These are phyloP conservation scores for Mortierella antarctica DNA, from an alignment of 192 early-diverging fungal genomes.

Conservation along the genomic window DNA sequence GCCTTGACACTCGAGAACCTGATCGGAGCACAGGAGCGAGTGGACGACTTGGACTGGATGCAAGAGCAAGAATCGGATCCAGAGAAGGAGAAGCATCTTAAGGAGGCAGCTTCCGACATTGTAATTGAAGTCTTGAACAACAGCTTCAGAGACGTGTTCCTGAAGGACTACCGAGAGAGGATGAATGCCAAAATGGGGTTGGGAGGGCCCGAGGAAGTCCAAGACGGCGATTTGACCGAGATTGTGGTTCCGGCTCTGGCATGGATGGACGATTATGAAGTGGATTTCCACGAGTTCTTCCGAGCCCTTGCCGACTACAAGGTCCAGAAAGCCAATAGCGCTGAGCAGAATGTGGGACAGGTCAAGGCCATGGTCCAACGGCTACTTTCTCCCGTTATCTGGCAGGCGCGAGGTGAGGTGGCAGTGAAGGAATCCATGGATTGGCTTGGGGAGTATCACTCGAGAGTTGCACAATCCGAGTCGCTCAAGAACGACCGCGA, in stretches of 20 bases:
- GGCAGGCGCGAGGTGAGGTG: conserved; percentile 36
- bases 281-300: conserved; percentile 85
- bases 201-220: conserved; percentile 2
- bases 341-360: conserved; percentile 25
- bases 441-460: conserved; percentile 72
- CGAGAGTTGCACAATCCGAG: conserved; percentile 60
- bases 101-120: conserved; percentile 52
- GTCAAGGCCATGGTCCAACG: conserved; percentile 34
- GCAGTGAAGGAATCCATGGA: conserved; percentile 47
- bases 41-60: conserved; percentile 54
- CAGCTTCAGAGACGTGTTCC: conserved; percentile 62
- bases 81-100: conserved; percentile 29
- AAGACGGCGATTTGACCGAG: conserved; percentile 60
- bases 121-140: conserved; percentile 64
- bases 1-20: conserved; percentile 73
- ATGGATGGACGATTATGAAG: conserved; percentile 67
- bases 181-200: conserved; percentile 76
- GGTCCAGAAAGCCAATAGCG: conserved; percentile 29
- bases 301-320: conserved; percentile 69
- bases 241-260: conserved; percentile 75
- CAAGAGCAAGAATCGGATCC: conserved; percentile 27
- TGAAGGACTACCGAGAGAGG: conserved; percentile 57
- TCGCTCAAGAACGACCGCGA: conserved; percentile 20
- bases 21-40: conserved; percentile 67
- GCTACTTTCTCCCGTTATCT: conserved; percentile 25